Evolutionary conservation across 176 grass and related monocot species (phyloP).

Genomic region (Avena eriantha): DNA sequence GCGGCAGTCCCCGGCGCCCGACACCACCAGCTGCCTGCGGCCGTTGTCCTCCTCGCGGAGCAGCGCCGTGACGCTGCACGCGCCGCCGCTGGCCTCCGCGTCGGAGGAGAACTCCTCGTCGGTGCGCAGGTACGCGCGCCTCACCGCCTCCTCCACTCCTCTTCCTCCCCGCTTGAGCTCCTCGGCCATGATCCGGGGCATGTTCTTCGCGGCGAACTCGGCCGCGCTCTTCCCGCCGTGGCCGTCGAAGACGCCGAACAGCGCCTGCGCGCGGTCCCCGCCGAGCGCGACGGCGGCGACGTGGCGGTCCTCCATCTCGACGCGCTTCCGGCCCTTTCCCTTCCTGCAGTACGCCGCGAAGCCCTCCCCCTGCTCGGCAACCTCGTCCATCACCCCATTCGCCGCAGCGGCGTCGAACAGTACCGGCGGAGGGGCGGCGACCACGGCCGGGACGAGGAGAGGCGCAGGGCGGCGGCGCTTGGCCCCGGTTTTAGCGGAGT

Average conservation of each 20-base stretch:
- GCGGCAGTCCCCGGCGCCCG: conserved; percentile 31
- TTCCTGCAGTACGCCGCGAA: conserved; percentile 26
- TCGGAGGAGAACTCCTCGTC: conserved; percentile 20
- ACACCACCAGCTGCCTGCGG: not conserved
- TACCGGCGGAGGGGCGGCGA: not conserved
- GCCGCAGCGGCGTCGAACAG: not conserved
- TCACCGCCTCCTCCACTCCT: not conserved
- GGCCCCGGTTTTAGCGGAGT: too few species aligned
- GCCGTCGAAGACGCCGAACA: conserved; percentile 24
- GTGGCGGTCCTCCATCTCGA: conserved; percentile 34
- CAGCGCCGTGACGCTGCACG: conserved; percentile 24
- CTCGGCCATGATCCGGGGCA: not conserved
- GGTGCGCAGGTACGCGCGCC: conserved; percentile 14
- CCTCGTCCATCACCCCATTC: not conserved
- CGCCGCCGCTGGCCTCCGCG: not conserved
- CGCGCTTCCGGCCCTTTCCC: not conserved
- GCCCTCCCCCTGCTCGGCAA: not conserved
- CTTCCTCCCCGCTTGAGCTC: not conserved
- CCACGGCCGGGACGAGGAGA: not conserved
- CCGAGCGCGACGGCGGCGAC: conserved; percentile 15
- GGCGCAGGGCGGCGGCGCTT: not conserved
- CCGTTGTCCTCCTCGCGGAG: not conserved
- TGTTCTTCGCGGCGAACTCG: conserved; percentile 18
- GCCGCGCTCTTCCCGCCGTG: conserved; percentile 14
- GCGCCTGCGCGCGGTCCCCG: conserved; percentile 1